phyloP scores from a whole-genome alignment of 306 rosid species.

The Prosopis cineraria region DNA sequence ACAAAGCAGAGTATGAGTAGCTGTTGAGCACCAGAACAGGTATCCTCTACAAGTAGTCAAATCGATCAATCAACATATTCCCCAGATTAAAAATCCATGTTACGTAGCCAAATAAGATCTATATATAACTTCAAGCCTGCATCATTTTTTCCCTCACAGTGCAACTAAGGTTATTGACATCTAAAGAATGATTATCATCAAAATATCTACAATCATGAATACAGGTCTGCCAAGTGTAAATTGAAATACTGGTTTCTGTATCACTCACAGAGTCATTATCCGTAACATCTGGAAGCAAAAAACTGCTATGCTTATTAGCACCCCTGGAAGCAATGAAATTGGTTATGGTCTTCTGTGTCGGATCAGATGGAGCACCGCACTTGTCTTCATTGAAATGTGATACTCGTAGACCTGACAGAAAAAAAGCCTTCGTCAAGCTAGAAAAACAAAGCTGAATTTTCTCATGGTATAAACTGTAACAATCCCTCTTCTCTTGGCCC shows the following conservation, averaged over 20 bases:
- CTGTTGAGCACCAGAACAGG: background rate
- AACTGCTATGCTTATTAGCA: constrained; percentile 42
- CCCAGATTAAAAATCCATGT: constrained; percentile 31
- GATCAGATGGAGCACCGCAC: constrained; percentile 55
- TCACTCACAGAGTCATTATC: constrained; percentile 44
- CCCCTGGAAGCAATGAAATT: constrained; percentile 61
- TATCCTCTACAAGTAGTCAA: constrained; percentile 14
- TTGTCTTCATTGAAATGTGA: constrained; percentile 72
- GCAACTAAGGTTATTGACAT: constrained; percentile 39
- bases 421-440: constrained; percentile 31
- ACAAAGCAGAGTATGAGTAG: constrained; percentile 26
- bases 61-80: constrained; percentile 11
- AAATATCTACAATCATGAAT: constrained; percentile 37
- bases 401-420: constrained; percentile 74
- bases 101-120: background rate
- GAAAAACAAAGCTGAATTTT: constrained; percentile 28
- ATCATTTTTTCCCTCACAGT: constrained; percentile 33
- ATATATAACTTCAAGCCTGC: constrained; percentile 40
- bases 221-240: constrained; percentile 40
- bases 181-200: constrained; percentile 39
- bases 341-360: constrained; percentile 72
- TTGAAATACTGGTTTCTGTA: constrained; percentile 47
- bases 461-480: constrained; percentile 10
- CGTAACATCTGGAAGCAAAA: constrained; percentile 40
- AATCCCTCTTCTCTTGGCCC: constrained; percentile 26